A percentile compares a stretch with the other conserved stretches of the same genome.
Conservation (phyloP, 768 basidiomycete genomes). For the Boletus rubescentipes region DNA sequence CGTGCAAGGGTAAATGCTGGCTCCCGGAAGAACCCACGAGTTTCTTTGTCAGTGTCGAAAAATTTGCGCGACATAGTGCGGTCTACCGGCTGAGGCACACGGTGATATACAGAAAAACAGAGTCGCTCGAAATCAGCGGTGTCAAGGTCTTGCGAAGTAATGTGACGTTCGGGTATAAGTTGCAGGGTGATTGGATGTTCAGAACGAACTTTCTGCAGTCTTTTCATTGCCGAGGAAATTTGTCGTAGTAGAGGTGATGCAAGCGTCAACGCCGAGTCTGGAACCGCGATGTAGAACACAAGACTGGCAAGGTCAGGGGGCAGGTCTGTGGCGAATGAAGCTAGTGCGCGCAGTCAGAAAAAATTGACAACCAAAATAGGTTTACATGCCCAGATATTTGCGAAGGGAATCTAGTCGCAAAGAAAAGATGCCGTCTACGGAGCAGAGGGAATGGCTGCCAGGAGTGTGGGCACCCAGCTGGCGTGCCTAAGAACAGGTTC, state of each 20-base stretch:
- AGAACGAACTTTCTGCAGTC: conserved; percentile 47
- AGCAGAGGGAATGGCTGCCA: conserved; percentile 48
- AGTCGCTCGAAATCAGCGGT: conserved; percentile 43
- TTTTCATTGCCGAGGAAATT: conserved; percentile 62
- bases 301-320: conserved; percentile 40
- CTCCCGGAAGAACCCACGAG: conserved; percentile 56
- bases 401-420: conserved; percentile 69
- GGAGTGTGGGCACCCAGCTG: conserved; percentile 57
- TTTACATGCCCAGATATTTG: conserved; percentile 56
- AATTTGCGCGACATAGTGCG: conserved; percentile 59
- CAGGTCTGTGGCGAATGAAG: conserved; percentile 48
- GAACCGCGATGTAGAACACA: conserved; percentile 70
- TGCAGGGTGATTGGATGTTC: conserved; percentile 62
- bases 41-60: conserved; percentile 38
- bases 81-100: conserved; percentile 59
- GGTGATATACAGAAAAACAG: conserved; percentile 69
- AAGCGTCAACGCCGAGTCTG: conserved; percentile 57
- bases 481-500: conserved; percentile 44
- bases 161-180: conserved; percentile 65
- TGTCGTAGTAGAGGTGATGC: conserved; percentile 69
- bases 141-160: conserved; percentile 37
- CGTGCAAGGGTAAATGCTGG: conserved; percentile 66
- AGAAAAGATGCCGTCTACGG: conserved; percentile 57
- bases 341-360: conserved; percentile 32
- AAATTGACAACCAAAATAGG: background rate